Evolutionary conservation across 2,329 filamentous ascomycete genomes (phyloP).

Genomic region (Colletotrichum aenigma): DNA sequence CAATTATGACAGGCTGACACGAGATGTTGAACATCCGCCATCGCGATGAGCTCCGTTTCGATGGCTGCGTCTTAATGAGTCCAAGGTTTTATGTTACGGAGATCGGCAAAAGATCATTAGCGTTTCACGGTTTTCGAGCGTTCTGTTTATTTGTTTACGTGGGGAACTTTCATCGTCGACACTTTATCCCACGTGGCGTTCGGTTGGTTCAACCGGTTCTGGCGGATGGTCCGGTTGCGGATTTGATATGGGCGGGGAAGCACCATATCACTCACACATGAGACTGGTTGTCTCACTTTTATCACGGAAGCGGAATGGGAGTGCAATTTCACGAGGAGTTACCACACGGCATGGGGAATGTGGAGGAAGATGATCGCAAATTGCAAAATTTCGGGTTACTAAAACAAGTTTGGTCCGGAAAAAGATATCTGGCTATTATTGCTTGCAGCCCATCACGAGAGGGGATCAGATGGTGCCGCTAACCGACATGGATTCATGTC

Average conservation of each 20-base stretch:
- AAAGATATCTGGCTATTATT: conserved; percentile 3
- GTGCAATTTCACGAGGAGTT: conserved; percentile 12
- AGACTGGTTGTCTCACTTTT: conserved; percentile 9
- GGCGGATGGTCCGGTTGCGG: conserved; percentile 5
- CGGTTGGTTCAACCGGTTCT: neutral
- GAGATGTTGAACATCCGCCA: neutral
- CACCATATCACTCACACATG: neutral
- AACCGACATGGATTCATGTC: neutral
- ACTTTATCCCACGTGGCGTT: conserved; percentile 11
- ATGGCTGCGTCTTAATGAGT: neutral
- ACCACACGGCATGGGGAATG: neutral
- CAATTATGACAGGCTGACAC: neutral
- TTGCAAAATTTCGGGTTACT: conserved; percentile 8
- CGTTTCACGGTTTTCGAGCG: conserved; percentile 2
- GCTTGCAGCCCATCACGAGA: conserved; percentile 1
- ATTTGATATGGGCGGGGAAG: neutral
- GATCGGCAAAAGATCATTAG: conserved; percentile 9
- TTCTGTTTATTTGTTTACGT: neutral
- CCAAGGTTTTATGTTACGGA: neutral
- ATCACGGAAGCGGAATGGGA: conserved; percentile 13
- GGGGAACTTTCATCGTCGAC: neutral
- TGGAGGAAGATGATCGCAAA: conserved; percentile 3
- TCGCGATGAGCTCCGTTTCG: neutral
- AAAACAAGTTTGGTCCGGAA: conserved; percentile 3
- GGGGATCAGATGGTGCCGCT: neutral